A percentile compares a stretch with the other conserved stretches of the same genome.
phyloP scores from a whole-genome alignment of 306 rosid species.

The Cotoneaster glaucophyllus region DNA sequence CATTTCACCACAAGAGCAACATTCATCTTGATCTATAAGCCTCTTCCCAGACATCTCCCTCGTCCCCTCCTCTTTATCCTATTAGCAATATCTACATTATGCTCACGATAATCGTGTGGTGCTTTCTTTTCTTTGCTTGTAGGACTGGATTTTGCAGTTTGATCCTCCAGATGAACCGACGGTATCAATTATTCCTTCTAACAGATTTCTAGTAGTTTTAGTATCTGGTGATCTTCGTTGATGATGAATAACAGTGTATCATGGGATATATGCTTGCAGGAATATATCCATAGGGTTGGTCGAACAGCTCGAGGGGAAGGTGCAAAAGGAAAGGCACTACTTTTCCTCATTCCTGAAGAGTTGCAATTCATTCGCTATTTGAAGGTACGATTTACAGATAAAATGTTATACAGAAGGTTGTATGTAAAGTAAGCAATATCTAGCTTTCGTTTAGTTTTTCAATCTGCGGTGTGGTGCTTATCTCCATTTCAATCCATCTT shows the following conservation, averaged over 20 bases:
- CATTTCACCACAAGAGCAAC: neutral
- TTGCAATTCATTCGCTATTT: conserved; percentile 72
- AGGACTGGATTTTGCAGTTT: conserved; percentile 99
- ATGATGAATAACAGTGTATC: conserved; percentile 3
- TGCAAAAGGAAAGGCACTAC: conserved; percentile 77
- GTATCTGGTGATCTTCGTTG: neutral
- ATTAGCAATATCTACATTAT: neutral
- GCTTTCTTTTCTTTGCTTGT: conserved; percentile 20
- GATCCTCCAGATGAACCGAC: conserved; percentile 99
- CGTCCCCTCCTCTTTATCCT: neutral
- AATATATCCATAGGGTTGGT: conserved; percentile 95
- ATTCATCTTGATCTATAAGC: neutral
- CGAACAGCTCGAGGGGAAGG: conserved; percentile 99
- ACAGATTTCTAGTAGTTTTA: neutral
- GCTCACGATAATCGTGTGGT: neutral
- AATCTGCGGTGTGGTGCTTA: neutral
- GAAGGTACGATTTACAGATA: conserved; percentile 36
- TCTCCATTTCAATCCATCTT: neutral
- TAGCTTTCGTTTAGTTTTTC: neutral
- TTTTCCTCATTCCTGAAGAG: conserved; percentile 80
- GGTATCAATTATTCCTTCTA: conserved; percentile 32
- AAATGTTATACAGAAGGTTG: neutral
- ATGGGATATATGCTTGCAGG: conserved; percentile 43
- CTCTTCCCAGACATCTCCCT: neutral
- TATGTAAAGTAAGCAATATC: neutral